Conservation (phyloP, 805 yeast species). For the Sporopachydermia lactativora region DNA sequence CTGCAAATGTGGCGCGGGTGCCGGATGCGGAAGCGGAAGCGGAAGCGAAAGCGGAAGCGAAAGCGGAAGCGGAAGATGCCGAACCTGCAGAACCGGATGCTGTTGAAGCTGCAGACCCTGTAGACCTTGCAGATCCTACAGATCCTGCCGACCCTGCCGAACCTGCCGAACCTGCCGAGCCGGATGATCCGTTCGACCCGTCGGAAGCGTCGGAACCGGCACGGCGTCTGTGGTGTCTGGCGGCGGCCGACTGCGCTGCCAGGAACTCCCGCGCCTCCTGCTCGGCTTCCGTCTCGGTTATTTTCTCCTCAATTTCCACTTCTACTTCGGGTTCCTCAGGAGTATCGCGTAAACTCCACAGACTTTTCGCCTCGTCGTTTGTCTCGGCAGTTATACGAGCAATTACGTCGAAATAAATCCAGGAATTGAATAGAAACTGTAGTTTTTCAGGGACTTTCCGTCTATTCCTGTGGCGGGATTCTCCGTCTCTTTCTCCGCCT, state of each 20-base stretch:
- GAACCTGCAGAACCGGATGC: neutral
- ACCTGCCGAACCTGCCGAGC: slow-evolving; percentile 1
- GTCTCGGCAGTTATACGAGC: slow-evolving; percentile 48
- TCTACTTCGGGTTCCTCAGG: slow-evolving; percentile 7
- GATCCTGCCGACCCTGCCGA: neutral
- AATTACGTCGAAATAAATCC: slow-evolving; percentile 55
- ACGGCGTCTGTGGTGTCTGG: too few relatives aligned
- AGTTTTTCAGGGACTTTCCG: slow-evolving; percentile 25
- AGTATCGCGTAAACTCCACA: slow-evolving; percentile 8
- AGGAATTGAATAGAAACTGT: slow-evolving; percentile 44
- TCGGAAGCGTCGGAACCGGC: neutral
- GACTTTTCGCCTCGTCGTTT: slow-evolving; percentile 21
- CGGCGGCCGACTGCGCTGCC: too few relatives aligned
- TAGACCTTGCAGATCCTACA: neutral
- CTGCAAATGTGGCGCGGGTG: too few relatives aligned
- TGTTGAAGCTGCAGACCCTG: neutral
- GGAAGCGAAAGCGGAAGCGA: neutral
- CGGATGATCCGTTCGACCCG: neutral
- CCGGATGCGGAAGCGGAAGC: neutral
- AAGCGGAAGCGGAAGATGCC: neutral
- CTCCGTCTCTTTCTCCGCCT: slow-evolving; percentile 3
- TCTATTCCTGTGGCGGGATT: slow-evolving; percentile 6
- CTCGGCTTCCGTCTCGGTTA: slow-evolving; percentile 2
- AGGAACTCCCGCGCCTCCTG: too few relatives aligned
- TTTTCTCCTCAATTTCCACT: slow-evolving; percentile 3